A percentile compares a stretch with the other conserved stretches of the same genome.
These are phyloP conservation scores for Galium porrigens DNA, from an alignment of 305 asterid genomes.

Conservation along the genomic window DNA sequence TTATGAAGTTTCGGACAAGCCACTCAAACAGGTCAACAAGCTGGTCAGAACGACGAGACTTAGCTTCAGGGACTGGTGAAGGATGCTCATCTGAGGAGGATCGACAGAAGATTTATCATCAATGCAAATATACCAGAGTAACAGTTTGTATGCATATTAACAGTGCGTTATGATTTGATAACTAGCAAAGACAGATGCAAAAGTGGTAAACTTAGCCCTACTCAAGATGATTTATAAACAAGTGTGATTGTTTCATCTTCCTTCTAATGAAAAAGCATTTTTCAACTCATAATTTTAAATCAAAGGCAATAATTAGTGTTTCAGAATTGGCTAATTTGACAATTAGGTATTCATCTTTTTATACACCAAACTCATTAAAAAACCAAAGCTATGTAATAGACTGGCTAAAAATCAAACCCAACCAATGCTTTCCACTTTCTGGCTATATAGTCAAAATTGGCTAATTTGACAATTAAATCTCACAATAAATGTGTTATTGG, in stretches of 20 bases:
- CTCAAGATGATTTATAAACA: neutral
- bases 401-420: too few species aligned
- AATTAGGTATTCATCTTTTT: neutral
- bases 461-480: neutral
- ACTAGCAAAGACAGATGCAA: neutral
- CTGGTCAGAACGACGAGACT: slow-evolving; percentile 22
- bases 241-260: neutral
- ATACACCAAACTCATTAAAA: neutral
- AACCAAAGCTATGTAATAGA: too few species aligned
- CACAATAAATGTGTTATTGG: neutral
- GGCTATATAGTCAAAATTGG: neutral
- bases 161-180: neutral
- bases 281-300: neutral
- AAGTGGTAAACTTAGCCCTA: neutral
- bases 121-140: neutral
- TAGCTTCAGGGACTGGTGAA: slow-evolving; percentile 16
- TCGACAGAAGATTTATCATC: slow-evolving; percentile 4
- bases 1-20: slow-evolving; percentile 34
- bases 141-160: neutral
- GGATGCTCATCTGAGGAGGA: slow-evolving; percentile 34
- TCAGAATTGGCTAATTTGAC: too few species aligned
- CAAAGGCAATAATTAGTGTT: neutral
- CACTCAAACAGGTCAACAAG: slow-evolving; percentile 43
- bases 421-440: neutral
- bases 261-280: neutral